A percentile compares a stretch with the other conserved stretches of the same genome.
Conservation (phyloP, 345 rosid species). For the Toxicodendron radicans region DNA sequence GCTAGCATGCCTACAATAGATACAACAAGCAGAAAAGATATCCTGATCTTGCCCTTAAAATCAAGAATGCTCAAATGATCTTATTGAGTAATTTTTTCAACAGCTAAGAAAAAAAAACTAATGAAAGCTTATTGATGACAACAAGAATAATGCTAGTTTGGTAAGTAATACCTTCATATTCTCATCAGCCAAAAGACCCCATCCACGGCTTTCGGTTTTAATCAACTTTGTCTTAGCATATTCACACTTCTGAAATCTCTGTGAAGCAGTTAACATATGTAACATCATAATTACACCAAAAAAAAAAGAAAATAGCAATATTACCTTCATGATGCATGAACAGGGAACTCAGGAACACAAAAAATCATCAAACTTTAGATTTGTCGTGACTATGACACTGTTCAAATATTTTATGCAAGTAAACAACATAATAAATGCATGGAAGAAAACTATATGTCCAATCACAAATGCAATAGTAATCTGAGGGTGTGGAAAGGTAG, state of each 20-base stretch:
- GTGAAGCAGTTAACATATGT: conserved; percentile 24
- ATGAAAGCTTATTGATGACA: background rate
- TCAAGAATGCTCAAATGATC: background rate
- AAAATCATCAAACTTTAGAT: background rate
- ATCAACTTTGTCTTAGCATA: conserved; percentile 75
- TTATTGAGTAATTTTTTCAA: background rate
- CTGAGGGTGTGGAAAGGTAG: background rate
- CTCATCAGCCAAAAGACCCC: conserved; percentile 87
- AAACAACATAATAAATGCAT: background rate
- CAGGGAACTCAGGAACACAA: background rate
- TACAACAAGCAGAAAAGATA: background rate
- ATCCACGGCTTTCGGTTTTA: conserved; percentile 81
- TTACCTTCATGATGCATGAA: background rate
- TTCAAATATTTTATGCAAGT: background rate
- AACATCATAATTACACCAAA: conserved; percentile 6
- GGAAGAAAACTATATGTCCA: background rate
- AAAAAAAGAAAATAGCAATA: background rate
- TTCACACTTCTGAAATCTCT: conserved; percentile 86
- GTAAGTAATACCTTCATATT: conserved; percentile 61
- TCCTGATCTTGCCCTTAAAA: background rate
- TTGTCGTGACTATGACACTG: background rate
- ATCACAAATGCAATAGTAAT: background rate
- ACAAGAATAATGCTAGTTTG: background rate
- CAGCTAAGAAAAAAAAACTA: background rate
- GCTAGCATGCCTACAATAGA: background rate